Base-by-base conservation (phyloP, 1,139 yeast genomes). In the Komagataea norvegica region DNA sequence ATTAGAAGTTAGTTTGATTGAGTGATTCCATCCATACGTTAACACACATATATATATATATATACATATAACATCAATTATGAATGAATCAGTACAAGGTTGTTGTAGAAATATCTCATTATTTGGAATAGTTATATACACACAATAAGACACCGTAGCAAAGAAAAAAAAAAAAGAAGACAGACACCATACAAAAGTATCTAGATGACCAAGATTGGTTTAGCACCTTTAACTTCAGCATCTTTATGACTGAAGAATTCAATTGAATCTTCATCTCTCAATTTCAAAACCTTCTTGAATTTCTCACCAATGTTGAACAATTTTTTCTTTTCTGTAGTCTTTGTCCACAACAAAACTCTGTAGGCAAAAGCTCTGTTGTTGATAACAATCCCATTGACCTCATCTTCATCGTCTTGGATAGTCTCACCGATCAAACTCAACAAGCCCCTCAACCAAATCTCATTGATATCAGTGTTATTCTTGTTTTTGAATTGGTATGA, bases 401-500 rank as follows among this genome's bases (percentile, higher is more conserved):
- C 93, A 34, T 63, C 61, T 60, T 83, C 89, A 47, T 82, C 91
- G 49, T 79, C 84, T 65, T 87, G 95, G 51, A 91, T 82, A 42
- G 96, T 87, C 67, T 91, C 97, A 54, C 99, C 99, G 63, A 91
- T 87, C 43, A 88, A 88, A 34, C 94, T 83, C 57, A 91, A 74
- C 61, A 91, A 74, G 42, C 93, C 80, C 64, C 95, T 76, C 59
- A 88, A 78, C 98, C 98, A 93, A 59, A 87, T 74, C 51, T 88
- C 95, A 62, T 89, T 93, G 59, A 87, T 80, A 44, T 78, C 78
- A 32, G 66, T 66, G 42, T 67, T 64, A 44, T 70, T 70, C 48
- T 74, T 83, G 52, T 77, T 76, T 62, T 72, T 79, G 65, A 82
- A 79, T 62, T 76, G 80, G 66, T 77, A 85, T 29, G 86, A 74